Evolutionary conservation across 1,284 basidiomycete species (phyloP).

Genomic region (Tilletiopsis washingtonensis): DNA sequence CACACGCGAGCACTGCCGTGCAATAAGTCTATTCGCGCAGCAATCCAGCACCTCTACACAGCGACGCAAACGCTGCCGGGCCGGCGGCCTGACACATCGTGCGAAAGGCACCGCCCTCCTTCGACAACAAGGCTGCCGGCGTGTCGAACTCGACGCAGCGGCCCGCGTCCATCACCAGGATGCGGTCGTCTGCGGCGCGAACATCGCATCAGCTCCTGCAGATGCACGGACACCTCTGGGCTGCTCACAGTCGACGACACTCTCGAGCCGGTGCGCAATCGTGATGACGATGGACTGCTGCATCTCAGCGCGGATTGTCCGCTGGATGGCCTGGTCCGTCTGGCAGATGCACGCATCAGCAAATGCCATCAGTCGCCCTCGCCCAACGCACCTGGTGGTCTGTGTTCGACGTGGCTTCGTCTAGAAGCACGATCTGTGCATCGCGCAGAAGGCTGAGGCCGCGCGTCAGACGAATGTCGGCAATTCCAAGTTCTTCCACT

Average conservation of each 20-base stretch:
- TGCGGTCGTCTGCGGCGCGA: conserved; percentile 52
- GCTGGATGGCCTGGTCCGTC: conserved; percentile 52
- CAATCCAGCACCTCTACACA: no score
- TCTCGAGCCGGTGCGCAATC: conserved; percentile 23
- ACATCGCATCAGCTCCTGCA: neutral
- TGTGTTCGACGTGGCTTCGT: conserved; percentile 70
- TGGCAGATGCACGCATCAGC: conserved; percentile 3
- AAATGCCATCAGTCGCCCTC: neutral
- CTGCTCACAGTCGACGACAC: conserved; percentile 15
- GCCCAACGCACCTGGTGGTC: conserved; percentile 1
- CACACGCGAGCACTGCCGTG: no score
- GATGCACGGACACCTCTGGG: neutral
- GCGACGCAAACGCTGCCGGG: no score
- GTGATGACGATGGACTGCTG: conserved; percentile 48
- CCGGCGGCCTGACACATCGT: no score
- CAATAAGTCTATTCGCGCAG: no score
- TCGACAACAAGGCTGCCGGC: conserved; percentile 48
- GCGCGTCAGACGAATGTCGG: conserved; percentile 23
- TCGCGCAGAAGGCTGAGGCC: conserved; percentile 64
- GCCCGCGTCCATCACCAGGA: conserved; percentile 56
- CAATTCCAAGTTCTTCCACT: neutral
- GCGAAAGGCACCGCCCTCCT: neutral
- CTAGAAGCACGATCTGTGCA: conserved; percentile 69
- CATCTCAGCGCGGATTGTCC: conserved; percentile 50
- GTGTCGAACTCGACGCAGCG: conserved; percentile 64